phyloP scores from a whole-genome alignment of 2,329 filamentous ascomycete genomes.

The Phialophora tarda region DNA sequence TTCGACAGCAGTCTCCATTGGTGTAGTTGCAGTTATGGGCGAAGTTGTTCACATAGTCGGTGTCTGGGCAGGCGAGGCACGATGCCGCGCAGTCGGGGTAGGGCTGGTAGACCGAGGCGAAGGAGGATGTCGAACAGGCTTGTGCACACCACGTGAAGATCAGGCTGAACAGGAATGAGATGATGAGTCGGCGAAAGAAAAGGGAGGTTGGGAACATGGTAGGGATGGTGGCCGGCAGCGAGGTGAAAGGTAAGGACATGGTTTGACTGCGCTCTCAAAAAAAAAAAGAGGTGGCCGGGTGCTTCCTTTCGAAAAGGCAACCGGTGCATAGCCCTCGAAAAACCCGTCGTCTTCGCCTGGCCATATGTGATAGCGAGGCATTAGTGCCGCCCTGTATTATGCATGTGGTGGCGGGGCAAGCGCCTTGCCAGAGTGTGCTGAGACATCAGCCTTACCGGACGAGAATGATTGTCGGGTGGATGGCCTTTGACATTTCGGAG shows the following conservation, averaged over 20 bases:
- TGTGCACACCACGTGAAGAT: background rate
- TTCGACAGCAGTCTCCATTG: constrained; percentile 8
- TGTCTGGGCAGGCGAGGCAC: constrained; percentile 13
- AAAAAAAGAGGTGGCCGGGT: background rate
- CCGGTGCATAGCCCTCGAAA: background rate
- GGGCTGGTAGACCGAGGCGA: background rate
- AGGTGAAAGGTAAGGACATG: background rate
- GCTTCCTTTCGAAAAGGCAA: background rate
- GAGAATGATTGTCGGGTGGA: background rate
- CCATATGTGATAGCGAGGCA: background rate
- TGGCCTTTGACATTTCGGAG: background rate
- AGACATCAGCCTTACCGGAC: background rate
- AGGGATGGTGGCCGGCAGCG: background rate
- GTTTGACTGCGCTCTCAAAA: background rate
- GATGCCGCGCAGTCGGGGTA: constrained; percentile 11
- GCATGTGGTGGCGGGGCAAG: background rate
- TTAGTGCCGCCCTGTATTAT: constrained; percentile 5
- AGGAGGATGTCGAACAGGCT: constrained; percentile 3
- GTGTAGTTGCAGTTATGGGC: constrained; percentile 9
- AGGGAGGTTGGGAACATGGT: constrained; percentile 2
- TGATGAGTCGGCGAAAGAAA: too few relatives aligned
- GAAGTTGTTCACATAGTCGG: constrained; percentile 11
- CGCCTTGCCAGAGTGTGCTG: constrained; percentile 1
- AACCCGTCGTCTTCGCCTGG: background rate
- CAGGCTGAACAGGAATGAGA: background rate